phyloP scores from a whole-genome alignment of 768 basidiomycete species.

The Calocybe indica region DNA sequence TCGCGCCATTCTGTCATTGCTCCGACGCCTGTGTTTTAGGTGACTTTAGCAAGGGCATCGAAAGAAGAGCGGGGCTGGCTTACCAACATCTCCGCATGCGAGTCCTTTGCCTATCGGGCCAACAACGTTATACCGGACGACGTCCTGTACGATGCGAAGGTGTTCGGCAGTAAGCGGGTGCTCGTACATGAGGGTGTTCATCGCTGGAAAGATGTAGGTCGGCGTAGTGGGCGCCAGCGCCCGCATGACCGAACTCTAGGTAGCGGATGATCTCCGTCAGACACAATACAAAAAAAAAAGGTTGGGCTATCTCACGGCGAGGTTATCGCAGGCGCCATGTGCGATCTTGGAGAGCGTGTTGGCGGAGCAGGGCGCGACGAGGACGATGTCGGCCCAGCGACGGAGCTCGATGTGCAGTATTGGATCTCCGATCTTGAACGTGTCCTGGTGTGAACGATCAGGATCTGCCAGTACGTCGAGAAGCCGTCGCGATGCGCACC shows the following conservation, averaged over 20 bases:
- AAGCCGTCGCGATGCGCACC: constrained; percentile 38
- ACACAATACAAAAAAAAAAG: not conserved
- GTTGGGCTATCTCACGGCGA: constrained; percentile 49
- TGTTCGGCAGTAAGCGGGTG: constrained; percentile 90
- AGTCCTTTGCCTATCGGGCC: constrained; percentile 86
- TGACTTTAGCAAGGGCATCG: not conserved
- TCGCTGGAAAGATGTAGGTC: constrained; percentile 91
- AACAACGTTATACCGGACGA: constrained; percentile 73
- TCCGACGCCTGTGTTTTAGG: constrained; percentile 56
- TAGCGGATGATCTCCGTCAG: not conserved
- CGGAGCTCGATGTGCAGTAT: constrained; percentile 95
- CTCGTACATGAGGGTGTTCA: constrained; percentile 98
- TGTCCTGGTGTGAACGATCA: constrained; percentile 37
- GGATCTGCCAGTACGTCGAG: not conserved
- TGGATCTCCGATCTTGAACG: constrained; percentile 78
- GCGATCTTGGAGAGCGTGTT: constrained; percentile 95
- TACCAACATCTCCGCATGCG: constrained; percentile 91
- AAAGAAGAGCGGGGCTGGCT: constrained; percentile 15
- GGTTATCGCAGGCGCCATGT: constrained; percentile 83
- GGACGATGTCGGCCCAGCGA: constrained; percentile 92
- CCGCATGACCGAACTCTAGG: constrained; percentile 73
- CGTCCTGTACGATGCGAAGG: constrained; percentile 64
- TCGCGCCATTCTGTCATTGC: constrained; percentile 98
- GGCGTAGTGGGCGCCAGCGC: constrained; percentile 81
- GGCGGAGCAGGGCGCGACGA: constrained; percentile 95